Evolutionary conservation across 345 rosid species (phyloP), one percentile per base, ranked within the genome.

Genomic region (Populus pruinosa): DNA sequence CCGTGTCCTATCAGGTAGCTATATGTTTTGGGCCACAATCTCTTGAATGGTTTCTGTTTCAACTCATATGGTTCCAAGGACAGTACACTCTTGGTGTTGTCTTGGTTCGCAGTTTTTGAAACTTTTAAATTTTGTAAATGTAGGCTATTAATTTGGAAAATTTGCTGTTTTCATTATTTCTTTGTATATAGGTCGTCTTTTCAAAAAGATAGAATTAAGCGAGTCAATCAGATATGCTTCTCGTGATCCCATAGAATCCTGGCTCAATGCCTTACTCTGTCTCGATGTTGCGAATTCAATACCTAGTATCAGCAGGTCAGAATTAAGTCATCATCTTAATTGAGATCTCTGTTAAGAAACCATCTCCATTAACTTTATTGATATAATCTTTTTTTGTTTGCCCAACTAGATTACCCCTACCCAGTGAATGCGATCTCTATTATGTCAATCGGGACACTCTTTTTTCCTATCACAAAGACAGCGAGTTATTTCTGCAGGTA

Each of bases 161-260:
- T 35, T 20, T 56, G 2, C 59, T 82, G 79, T 79, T 49, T 79
- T 81, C 35, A 71, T 9, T 25, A 36, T 35, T 82, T 41, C 25
- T 63, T 76, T 75, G 69, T 74, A 41, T 83, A 74, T 83, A 96
- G 98, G 97, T 53, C 93, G 95, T 50, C 84, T 88, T 85, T 96
- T 92, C 83, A 91, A 89, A 86, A 96, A 90, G 88, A 93, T 94
- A 72, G 98, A 96, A 83, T 95, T 96, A 38, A 87, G 77, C 25
- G 99, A 96, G 85, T 90, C 99, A 55, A 94, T 96, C 69, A 90
- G 99, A 94, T 94, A 96, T 82, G 89, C 91, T 66, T 87, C 94
- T 80, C 94, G 87, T 70, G 99, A 96, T 86, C 98, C 97, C n/a
- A 88, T 96, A 78, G 99, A 96, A 79, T 91, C 93, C 78, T 96